Conservation (phyloP, 2,329 filamentous ascomycete genomes). For the Colletotrichum scovillei region DNA sequence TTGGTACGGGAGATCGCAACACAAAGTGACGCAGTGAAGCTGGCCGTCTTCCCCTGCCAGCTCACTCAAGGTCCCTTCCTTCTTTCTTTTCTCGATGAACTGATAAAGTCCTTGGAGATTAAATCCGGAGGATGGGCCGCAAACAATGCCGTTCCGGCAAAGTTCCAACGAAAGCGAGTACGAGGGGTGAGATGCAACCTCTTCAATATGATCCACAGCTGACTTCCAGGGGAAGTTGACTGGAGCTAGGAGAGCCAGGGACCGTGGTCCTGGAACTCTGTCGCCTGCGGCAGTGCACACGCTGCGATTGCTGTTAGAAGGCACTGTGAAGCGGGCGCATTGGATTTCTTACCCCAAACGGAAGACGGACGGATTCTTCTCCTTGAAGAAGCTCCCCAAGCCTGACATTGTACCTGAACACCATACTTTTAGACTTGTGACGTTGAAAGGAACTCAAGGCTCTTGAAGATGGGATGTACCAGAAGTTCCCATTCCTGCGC, state of each 20-base stretch:
- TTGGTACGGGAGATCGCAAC: conserved; percentile 73
- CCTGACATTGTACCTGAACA: conserved; percentile 57
- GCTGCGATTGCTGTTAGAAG: no score
- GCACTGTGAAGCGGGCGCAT: no score
- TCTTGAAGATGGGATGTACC: conserved; percentile 45
- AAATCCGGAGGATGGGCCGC: conserved; percentile 71
- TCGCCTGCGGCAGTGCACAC: conserved; percentile 69
- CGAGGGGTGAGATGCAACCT: conserved; percentile 65
- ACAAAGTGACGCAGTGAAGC: conserved; percentile 68
- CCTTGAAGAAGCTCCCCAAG: conserved; percentile 61
- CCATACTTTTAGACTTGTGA: neutral
- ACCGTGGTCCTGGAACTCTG: conserved; percentile 68
- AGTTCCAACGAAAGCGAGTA: conserved; percentile 64
- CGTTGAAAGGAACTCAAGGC: neutral
- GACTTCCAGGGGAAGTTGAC: conserved; percentile 69
- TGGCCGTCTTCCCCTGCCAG: conserved; percentile 57
- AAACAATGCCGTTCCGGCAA: conserved; percentile 67
- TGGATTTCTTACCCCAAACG: conserved; percentile 43
- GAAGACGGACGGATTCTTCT: conserved; percentile 58
- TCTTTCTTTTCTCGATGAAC: conserved; percentile 60
- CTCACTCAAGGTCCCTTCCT: conserved; percentile 53
- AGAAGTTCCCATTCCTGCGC: conserved; percentile 67
- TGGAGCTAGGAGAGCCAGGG: conserved; percentile 58
- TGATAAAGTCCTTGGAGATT: conserved; percentile 64
- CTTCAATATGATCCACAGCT: conserved; percentile 65